phyloP scores from a whole-genome alignment of 306 rosid species.

The Vigna reflexopilosa region DNA sequence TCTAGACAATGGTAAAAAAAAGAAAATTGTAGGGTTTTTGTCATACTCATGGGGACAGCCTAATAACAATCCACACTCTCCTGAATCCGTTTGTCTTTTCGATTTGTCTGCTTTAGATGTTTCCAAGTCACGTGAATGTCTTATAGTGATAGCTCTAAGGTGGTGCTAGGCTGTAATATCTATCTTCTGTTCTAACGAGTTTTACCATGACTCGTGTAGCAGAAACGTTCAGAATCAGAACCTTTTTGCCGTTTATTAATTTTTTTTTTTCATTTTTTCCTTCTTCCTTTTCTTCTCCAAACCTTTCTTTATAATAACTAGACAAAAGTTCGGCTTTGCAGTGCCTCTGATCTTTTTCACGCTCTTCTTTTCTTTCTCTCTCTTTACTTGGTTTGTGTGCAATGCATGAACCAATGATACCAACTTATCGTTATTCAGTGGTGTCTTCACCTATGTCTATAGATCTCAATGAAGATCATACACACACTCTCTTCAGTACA shows the following conservation, averaged over 20 bases:
- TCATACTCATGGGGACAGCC: constrained; percentile 64
- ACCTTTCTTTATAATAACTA: constrained; percentile 13
- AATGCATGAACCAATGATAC: constrained; percentile 47
- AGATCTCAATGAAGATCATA: constrained; percentile 62
- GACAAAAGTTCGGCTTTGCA: constrained; percentile 35
- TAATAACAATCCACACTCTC: constrained; percentile 63
- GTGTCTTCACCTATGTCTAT: constrained; percentile 48
- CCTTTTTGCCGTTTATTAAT: constrained; percentile 33
- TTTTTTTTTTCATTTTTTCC: no score
- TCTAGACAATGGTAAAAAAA: constrained; percentile 32
- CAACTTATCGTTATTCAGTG: constrained; percentile 48
- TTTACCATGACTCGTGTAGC: background rate
- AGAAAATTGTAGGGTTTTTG: constrained; percentile 49
- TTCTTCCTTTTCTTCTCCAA: background rate
- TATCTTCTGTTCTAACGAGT: constrained; percentile 45
- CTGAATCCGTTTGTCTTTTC: constrained; percentile 58
- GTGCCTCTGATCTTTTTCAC: background rate
- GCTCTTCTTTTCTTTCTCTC: background rate
- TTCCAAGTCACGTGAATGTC: constrained; percentile 76
- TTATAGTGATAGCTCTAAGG: constrained; percentile 37
- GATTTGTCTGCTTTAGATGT: constrained; percentile 55
- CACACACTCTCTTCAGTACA: constrained; percentile 29
- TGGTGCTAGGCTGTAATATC: background rate
- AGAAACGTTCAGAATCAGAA: constrained; percentile 40
- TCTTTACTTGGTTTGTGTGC: constrained; percentile 25